These are phyloP conservation scores for Yamadazyma triangularis DNA, from an alignment of 1,139 yeast genomes.

Conservation along the genomic window DNA sequence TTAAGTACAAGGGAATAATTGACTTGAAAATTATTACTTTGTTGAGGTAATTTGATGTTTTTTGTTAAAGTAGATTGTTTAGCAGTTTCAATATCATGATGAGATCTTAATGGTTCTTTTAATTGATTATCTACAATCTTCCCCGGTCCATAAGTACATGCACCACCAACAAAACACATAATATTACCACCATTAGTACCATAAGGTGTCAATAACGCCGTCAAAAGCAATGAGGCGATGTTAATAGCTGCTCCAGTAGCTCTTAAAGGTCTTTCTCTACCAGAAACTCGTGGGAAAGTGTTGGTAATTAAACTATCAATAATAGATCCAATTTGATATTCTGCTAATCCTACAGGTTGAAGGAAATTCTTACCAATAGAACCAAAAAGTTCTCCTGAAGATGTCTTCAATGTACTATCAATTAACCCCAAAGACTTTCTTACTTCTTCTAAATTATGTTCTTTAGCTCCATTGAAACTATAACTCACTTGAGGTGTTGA, in stretches of 20 bases:
- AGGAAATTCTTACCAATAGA: constrained; percentile 34
- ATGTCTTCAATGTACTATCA: constrained; percentile 15
- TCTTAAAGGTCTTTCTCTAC: constrained; percentile 49
- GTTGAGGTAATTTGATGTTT: constrained; percentile 23
- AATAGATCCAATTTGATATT: constrained; percentile 50
- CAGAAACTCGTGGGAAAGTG: constrained; percentile 44
- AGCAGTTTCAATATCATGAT: constrained; percentile 49
- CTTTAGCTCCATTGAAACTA: constrained; percentile 58
- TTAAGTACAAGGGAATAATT: constrained; percentile 27
- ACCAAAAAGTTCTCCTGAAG: constrained; percentile 18
- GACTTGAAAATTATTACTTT: constrained; percentile 16
- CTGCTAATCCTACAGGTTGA: constrained; percentile 48
- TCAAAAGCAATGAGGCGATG: constrained; percentile 52
- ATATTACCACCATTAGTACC: constrained; percentile 55
- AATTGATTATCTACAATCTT: constrained; percentile 43
- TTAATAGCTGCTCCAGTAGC: constrained; percentile 67
- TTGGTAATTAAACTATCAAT: constrained; percentile 53
- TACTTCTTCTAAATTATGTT: constrained; percentile 48
- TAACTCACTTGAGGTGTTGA: constrained; percentile 26
- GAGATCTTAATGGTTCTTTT: constrained; percentile 56
- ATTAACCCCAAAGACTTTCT: constrained; percentile 51
- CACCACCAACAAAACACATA: constrained; percentile 56
- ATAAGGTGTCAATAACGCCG: constrained; percentile 34
- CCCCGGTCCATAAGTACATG: constrained; percentile 57
- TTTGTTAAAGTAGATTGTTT: constrained; percentile 23